A percentile compares a stretch with the other conserved stretches of the same genome.
Evolutionary conservation across 2,329 filamentous ascomycete species (phyloP).

Genomic region (Colletotrichum nymphaeae): DNA sequence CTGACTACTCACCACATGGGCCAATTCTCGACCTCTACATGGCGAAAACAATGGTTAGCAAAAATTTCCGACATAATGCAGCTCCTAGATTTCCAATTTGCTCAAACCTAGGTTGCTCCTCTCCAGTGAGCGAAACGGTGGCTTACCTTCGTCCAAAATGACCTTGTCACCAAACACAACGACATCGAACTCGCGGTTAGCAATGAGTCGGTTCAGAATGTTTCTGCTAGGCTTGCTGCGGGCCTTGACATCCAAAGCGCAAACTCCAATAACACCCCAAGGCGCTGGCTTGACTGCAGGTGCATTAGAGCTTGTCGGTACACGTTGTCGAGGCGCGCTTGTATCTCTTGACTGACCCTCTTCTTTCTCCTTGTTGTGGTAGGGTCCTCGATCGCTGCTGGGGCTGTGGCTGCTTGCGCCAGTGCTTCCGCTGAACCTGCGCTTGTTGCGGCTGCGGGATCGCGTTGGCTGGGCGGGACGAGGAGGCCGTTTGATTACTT

Average conservation of each 20-base stretch:
- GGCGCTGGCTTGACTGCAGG: conserved; percentile 65
- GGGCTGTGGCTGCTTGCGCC: conserved; percentile 85
- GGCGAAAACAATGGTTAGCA: conserved; percentile 7
- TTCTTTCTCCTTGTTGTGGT: conserved; percentile 66
- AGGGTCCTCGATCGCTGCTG: conserved; percentile 73
- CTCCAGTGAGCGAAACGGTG: background rate
- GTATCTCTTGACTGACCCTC: conserved; percentile 52
- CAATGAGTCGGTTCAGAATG: conserved; percentile 91
- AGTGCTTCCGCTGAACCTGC: conserved; percentile 85
- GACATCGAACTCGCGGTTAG: conserved; percentile 93
- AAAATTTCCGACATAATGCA: background rate
- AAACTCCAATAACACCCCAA: conserved; percentile 85
- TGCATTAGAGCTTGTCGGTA: conserved; percentile 42
- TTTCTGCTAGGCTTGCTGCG: conserved; percentile 97
- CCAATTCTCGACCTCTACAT: conserved; percentile 88
- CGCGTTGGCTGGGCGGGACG: conserved; percentile 59
- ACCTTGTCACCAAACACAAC: conserved; percentile 99
- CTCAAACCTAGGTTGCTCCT: background rate
- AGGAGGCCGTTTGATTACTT: conserved; percentile 51
- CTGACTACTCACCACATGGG: conserved; percentile 75
- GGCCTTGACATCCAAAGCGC: conserved; percentile 94
- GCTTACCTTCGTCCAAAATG: conserved; percentile 87
- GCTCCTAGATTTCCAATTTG: background rate
- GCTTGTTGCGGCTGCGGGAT: conserved; percentile 76
- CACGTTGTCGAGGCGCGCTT: conserved; percentile 32